Evolutionary conservation across 768 basidiomycete species (phyloP), one percentile per base, ranked within the genome.

Genomic region (Phanerochaete carnosa): DNA sequence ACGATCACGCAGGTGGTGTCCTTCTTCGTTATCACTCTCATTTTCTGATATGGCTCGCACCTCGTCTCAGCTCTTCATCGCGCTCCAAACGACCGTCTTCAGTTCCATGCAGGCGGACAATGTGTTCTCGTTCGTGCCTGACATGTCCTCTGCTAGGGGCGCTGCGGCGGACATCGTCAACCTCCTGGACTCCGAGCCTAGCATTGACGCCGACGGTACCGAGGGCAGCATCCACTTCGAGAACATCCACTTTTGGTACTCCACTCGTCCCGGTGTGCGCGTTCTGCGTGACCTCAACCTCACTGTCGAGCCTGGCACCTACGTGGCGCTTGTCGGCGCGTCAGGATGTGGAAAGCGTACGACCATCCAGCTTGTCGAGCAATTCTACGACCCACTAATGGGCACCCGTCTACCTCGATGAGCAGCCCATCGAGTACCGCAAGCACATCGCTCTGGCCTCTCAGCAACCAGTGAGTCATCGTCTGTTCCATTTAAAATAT

Each of bases 391-490:
- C 70, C 86, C 92, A 16, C 74, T 90, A 22, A 83, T 84, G 22
- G 91, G 91, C 58, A 78, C n/a, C 83, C 28, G 78, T 93, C 58
- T 83, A 84, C 62, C 84, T 87, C 79, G 95, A 47, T 93, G 95
- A 66, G 87, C 83, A 46, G 80, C 89, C 69, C 82, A 88, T 90
- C 64, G 90, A 91, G 57, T 98, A 95, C 79, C 85, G 95, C 60
- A 89, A 92, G 70, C 82, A 94, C 51, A 83, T 97, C 35, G 89
- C 94, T 0, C 77, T 97, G 26, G 95, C 97, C 26, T 96, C 94
- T 50, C 95, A 98, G 72, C 91, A 93, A 65, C 92, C 92, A 74
- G n/a, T n/a, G n/a, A n/a, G n/a, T n/a, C n/a, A n/a, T n/a, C n/a
- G n/a, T n/a, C n/a, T n/a, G n/a, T n/a, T n/a, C n/a, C n/a, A n/a